Evolutionary conservation across 2,329 filamentous ascomycete species (phyloP).

Genomic region (Harringtonia lauricola): DNA sequence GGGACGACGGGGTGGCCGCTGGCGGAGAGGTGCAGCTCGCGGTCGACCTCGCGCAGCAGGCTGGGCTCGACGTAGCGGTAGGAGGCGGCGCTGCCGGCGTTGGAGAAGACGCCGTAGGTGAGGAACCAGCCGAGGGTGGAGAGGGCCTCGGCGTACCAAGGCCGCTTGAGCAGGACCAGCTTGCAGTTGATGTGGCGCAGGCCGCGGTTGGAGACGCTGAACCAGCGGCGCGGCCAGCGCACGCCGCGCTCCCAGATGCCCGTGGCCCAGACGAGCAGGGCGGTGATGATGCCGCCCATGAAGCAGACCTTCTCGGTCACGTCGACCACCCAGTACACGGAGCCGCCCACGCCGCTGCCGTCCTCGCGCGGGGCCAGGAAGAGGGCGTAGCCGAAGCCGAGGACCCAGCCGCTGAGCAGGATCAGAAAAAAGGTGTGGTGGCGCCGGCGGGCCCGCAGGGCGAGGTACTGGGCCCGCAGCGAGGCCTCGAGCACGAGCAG

Average conservation of each 20-base stretch:
- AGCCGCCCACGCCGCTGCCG: slow-evolving; percentile 80
- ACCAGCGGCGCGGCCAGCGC: slow-evolving; percentile 86
- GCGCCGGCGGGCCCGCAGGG: slow-evolving; percentile 73
- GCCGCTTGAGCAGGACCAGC: slow-evolving; percentile 75
- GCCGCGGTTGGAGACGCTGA: slow-evolving; percentile 79
- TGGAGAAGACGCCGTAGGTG: slow-evolving; percentile 62
- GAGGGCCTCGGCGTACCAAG: slow-evolving; percentile 69
- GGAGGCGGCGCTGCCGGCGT: slow-evolving; percentile 48
- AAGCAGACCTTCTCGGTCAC: slow-evolving; percentile 83
- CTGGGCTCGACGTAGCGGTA: slow-evolving; percentile 68
- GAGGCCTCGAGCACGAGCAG: slow-evolving; percentile 93
- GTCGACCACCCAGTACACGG: slow-evolving; percentile 93
- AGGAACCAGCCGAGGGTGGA: slow-evolving; percentile 67
- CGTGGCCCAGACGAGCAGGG: slow-evolving; percentile 80
- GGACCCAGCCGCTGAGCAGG: slow-evolving; percentile 68
- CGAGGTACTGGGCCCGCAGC: slow-evolving; percentile 83
- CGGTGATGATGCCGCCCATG: slow-evolving; percentile 81
- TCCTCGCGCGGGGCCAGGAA: slow-evolving; percentile 96
- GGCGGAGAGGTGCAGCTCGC: slow-evolving; percentile 38
- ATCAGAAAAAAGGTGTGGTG: slow-evolving; percentile 90
- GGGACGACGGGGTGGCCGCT: slow-evolving; percentile 28
- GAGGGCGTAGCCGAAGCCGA: slow-evolving; percentile 77
- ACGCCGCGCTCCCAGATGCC: slow-evolving; percentile 95
- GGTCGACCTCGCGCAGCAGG: slow-evolving; percentile 48
- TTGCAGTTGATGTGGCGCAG: slow-evolving; percentile 92